Conservation (phyloP, 1,284 basidiomycete species). For the Pisolithus thermaeus region DNA sequence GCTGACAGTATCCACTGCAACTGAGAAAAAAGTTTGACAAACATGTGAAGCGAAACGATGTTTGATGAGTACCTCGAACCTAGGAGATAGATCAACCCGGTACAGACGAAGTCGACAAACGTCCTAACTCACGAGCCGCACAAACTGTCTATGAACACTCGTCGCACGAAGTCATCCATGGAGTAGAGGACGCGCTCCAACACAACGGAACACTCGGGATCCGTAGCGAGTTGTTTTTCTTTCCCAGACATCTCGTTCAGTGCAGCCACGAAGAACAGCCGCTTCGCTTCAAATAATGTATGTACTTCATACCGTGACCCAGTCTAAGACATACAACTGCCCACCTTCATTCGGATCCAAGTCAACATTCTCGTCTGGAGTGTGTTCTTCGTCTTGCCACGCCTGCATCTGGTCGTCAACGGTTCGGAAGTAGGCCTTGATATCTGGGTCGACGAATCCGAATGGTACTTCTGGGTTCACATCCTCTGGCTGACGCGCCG, state of each 20-base stretch:
- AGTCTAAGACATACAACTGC: background rate
- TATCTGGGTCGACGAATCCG: constrained; percentile 79
- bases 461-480: constrained; percentile 73
- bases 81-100: constrained; percentile 23
- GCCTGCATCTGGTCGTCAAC: constrained; percentile 82
- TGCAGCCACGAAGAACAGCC: constrained; percentile 80
- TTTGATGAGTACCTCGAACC: constrained; percentile 62
- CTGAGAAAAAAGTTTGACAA: constrained; percentile 78
- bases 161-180: constrained; percentile 89
- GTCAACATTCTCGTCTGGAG: constrained; percentile 40
- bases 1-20: constrained; percentile 69
- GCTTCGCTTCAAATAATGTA: constrained; percentile 51
- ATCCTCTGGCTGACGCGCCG: constrained; percentile 32
- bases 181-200: constrained; percentile 85
- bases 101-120: background rate
- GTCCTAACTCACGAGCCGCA: constrained; percentile 69
- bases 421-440: constrained; percentile 87
- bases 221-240: constrained; percentile 84
- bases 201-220: constrained; percentile 85
- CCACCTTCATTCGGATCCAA: constrained; percentile 74
- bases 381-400: constrained; percentile 59
- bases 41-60: constrained; percentile 93
- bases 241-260: constrained; percentile 79
- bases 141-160: constrained; percentile 83
- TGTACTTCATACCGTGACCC: constrained; percentile 3